Evolutionary conservation across 1,284 basidiomycete species (phyloP).

Genomic region (Pseudozyma hubeiensis): DNA sequence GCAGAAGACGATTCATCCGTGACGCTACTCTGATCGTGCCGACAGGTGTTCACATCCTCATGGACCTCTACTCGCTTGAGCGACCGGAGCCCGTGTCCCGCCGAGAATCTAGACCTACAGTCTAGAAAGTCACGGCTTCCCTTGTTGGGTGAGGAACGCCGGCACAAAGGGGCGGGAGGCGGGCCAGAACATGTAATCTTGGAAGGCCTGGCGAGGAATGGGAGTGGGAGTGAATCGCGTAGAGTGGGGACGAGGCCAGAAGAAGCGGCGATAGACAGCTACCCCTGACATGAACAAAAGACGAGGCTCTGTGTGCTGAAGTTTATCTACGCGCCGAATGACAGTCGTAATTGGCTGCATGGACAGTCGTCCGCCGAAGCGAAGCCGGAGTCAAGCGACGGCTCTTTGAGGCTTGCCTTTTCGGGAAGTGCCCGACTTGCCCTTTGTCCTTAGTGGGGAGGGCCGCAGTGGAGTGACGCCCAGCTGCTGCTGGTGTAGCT

Average conservation of each 20-base stretch:
- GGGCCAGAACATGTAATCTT: not conserved
- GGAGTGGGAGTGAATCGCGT: not conserved
- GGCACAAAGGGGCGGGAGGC: not conserved
- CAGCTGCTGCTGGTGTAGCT: slow-evolving; percentile 13
- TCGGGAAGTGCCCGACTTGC: not conserved
- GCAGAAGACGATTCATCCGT: too few species aligned
- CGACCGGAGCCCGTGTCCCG: too few species aligned
- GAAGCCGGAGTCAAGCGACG: not conserved
- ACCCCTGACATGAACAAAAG: slow-evolving; percentile 16
- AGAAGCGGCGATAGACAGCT: slow-evolving; percentile 1
- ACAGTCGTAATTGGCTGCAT: too few species aligned
- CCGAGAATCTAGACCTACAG: too few species aligned
- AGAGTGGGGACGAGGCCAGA: slow-evolving; percentile 5
- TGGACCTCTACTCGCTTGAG: not conserved
- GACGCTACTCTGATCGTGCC: not conserved
- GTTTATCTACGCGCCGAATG: too few species aligned
- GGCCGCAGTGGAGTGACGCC: not conserved
- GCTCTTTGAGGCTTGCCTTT: slow-evolving; percentile 5
- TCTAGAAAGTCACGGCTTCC: not conserved
- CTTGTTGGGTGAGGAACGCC: not conserved
- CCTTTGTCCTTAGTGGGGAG: not conserved
- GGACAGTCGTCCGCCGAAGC: not conserved
- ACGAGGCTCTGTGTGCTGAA: too few species aligned
- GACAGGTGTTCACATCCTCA: not conserved
- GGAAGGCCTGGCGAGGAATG: not conserved